Evolutionary conservation across 257 asterid genomes (phyloP), one percentile per base, ranked within the genome.

Genomic region (Osmanthus fragrans): DNA sequence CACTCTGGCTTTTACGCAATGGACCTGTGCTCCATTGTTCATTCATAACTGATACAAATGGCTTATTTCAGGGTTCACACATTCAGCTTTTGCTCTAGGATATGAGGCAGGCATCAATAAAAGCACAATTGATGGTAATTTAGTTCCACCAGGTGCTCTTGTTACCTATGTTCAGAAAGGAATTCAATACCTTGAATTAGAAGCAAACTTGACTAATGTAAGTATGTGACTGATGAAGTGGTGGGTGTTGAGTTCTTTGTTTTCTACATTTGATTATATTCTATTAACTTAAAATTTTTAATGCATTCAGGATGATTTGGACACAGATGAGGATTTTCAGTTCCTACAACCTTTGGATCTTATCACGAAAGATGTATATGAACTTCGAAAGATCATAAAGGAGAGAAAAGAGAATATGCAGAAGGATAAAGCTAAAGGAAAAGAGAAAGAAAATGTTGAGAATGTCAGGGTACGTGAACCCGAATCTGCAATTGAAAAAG

Each of bases 61-160:
- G 21, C 19, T 79, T 75, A 68, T 80, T 87, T 77, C 96, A 92
- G 98, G 98, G 71, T 94, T 94, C 78, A 81, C 95, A 30, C 98
- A 94, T 83, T 84, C 98, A 19, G 93, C 98, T 66, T 94, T 94
- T 80, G 90, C 92, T 79, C 85, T 94, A 72, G 98, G 98, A 82
- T 92, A 80, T 80, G 98, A 94, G 88, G 97, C 98, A 16, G 97
- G 96, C 79, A 88, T 92, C 78, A 79, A 81, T 71, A 94, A 91
- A 79, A 87, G 90, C 83, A 81, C 87, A 69, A 91, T 94, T 49
- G 96, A 94, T 82, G 97, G 90, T 19, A 92, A 89, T 82, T 89
- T 92, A 84, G 98, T 94, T 84, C 98, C 98, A 16, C 97, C 97
- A 2, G 97, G 96, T 79, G 97, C 96, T 76, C 97, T 94, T 64